phyloP scores from a whole-genome alignment of 2,329 filamentous ascomycete genomes.

The Leptosphaerulina australis region DNA sequence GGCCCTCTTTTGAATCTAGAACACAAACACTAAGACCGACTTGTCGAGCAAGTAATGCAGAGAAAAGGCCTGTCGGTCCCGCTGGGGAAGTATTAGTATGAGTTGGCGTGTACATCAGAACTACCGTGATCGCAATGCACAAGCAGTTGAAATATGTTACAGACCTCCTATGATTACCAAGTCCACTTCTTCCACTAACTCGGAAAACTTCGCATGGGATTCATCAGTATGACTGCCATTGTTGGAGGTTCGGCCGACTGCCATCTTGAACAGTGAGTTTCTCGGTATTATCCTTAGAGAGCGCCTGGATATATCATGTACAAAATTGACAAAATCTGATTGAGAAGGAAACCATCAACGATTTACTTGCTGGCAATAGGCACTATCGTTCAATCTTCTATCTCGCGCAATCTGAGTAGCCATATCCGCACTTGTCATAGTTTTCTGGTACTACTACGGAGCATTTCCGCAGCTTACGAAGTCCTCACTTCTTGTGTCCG shows the following conservation, averaged over 20 bases:
- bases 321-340: no score
- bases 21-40: conserved; percentile 53
- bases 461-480: conserved; percentile 4
- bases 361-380: not conserved
- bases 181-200: conserved; percentile 14
- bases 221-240: not conserved
- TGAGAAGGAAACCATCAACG: not conserved
- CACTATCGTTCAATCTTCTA: not conserved
- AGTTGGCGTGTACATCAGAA: not conserved
- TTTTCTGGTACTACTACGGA: not conserved
- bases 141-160: no score
- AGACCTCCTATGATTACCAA: conserved; percentile 29
- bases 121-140: no score
- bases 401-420: not conserved
- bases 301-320: no score
- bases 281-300: no score
- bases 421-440: not conserved
- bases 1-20: conserved; percentile 47
- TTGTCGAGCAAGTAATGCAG: conserved; percentile 52
- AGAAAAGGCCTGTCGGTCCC: conserved; percentile 56
- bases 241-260: not conserved
- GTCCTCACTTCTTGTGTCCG: not conserved
- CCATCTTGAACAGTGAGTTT: not conserved
- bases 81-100: conserved; percentile 37
- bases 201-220: not conserved